These are phyloP conservation scores for Curvularia hawaiiensis DNA, from an alignment of 2,329 filamentous ascomycete species.

Conservation along the genomic window DNA sequence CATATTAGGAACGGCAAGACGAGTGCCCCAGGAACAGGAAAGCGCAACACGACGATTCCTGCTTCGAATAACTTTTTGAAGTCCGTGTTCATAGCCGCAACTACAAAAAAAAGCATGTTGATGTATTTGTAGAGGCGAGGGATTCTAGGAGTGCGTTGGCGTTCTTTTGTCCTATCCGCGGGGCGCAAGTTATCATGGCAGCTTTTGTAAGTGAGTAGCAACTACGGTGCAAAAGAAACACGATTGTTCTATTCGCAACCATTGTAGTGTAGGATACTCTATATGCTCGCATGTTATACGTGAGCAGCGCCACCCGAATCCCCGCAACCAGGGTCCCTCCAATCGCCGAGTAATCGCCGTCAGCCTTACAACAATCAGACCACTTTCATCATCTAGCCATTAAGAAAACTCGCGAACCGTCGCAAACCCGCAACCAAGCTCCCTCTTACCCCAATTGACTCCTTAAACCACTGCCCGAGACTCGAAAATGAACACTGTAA, in stretches of 20 bases:
- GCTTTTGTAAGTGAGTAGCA: no score
- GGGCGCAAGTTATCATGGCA: no score
- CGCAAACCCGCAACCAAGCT: slow-evolving; percentile 6
- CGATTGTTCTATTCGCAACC: not conserved
- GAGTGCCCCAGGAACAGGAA: no score
- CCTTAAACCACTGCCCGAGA: not conserved
- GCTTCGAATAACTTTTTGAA: no score
- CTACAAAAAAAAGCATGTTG: no score
- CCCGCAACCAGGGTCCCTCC: not conserved
- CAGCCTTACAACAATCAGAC: slow-evolving; percentile 32
- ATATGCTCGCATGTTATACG: not conserved
- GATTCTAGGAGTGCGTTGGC: no score
- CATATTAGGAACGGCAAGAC: not conserved
- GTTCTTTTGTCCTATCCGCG: no score
- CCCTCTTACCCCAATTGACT: not conserved
- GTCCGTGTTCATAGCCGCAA: no score
- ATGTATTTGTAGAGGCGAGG: no score
- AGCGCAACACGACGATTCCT: no score
- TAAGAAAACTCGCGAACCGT: slow-evolving; percentile 25
- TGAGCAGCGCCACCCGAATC: not conserved
- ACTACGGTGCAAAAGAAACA: not conserved
- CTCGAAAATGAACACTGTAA: slow-evolving; percentile 59
- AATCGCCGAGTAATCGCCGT: slow-evolving; percentile 18
- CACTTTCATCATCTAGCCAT: slow-evolving; percentile 33
- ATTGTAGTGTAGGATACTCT: no score